Evolutionary conservation across 495 filamentous ascomycete species (phyloP), one percentile per base, ranked within the genome.

Genomic region (Penicillium cosmopolitanum): DNA sequence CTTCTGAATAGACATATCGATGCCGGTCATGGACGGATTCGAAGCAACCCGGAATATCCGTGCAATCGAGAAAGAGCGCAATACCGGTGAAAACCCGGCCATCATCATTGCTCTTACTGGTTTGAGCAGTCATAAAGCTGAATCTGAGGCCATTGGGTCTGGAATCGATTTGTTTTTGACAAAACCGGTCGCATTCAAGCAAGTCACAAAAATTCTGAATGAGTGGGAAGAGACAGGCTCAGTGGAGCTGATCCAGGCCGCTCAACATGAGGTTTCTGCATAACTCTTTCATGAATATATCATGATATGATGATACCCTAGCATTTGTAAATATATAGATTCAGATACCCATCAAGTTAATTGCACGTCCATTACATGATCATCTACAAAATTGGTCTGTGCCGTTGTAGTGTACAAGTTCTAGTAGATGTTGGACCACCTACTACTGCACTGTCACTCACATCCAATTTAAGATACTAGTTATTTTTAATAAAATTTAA

Each of bases 1-100:
- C 16, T 2, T 23, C 5, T 13, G 11, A 25, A 13, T 18, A 64
- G 86, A 90, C 59, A 85, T 91, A 35, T 85, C 84, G 25, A 91
- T 92, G 89, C 89, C 89, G 0, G 70, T 90, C 0, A 87, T 91
- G 78, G 83, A 89, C 51, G 88, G 88, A n/a, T 81, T 90, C 33
- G 86, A 88, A 64, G 82, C 87, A 11, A 86, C 88, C 5, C 80
- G 83, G 5, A 76, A 78, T 11, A 89, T 91, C 53, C 79, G 88
- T 11, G 72, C 77, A 18, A 75, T 88, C 33, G 88, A 91, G 70
- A 73, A 71, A 51, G 70, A 73, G 40, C 66, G 70, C 31, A 51
- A 40, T 7, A 57, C 59, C 6, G 51, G 61, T 21, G 53, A 28
- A 21, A 56, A 56, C 1, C 73, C 77, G 0, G 77, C 81, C 8